Evolutionary conservation across 2,329 filamentous ascomycete species (phyloP).

Genomic region (Paracamarosporium sp.): DNA sequence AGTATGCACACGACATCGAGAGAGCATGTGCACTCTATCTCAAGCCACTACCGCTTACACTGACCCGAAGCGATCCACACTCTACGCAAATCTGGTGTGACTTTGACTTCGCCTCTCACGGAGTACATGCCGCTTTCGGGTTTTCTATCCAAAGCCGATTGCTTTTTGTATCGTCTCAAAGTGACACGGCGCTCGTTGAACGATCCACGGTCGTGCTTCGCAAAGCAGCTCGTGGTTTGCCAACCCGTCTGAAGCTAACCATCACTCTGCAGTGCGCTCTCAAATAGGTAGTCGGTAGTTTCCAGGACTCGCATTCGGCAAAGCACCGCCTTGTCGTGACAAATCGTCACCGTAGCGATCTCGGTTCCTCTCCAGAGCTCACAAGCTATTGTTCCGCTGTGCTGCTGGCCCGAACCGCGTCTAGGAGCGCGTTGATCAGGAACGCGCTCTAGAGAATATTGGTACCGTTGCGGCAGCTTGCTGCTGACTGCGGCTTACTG

Average conservation of each 20-base stretch:
- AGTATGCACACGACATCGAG: not conserved
- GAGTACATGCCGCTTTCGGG: slow-evolving; percentile 13
- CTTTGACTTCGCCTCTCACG: slow-evolving; percentile 11
- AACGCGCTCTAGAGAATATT: slow-evolving; percentile 19
- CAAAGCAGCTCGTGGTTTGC: slow-evolving; percentile 15
- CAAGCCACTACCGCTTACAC: slow-evolving; percentile 6
- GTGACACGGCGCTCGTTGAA: not conserved
- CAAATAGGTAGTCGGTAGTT: slow-evolving; percentile 20
- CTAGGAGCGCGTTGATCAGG: slow-evolving; percentile 1
- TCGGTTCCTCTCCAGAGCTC: not conserved
- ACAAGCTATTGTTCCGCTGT: not conserved
- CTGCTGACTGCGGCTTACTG: slow-evolving; percentile 35
- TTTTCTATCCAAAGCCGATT: not conserved
- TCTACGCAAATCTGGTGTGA: slow-evolving; percentile 12
- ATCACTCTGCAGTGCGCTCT: slow-evolving; percentile 5
- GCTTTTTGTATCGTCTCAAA: slow-evolving; percentile 3
- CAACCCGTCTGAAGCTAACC: slow-evolving; percentile 9
- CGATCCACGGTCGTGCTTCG: not conserved
- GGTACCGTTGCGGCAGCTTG: slow-evolving; percentile 12
- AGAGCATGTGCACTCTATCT: not conserved
- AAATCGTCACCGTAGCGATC: not conserved
- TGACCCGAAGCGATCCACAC: not conserved
- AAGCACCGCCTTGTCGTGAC: not conserved
- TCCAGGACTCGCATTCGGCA: not conserved
- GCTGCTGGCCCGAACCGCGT: not conserved